Evolutionary conservation across 257 asterid species (phyloP).

Genomic region (Gentiana straminea): DNA sequence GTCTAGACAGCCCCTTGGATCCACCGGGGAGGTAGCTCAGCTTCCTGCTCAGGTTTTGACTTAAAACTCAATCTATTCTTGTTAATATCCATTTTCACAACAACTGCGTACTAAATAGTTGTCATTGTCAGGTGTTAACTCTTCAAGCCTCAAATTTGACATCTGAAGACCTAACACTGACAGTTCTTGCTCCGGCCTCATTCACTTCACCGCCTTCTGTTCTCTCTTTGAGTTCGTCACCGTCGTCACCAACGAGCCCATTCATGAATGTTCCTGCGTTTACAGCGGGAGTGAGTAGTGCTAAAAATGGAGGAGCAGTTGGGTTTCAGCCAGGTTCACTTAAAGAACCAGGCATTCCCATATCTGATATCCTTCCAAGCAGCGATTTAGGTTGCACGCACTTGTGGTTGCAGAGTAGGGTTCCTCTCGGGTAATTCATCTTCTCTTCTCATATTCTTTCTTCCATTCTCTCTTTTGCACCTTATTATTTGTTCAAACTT

Average conservation of each 20-base stretch:
- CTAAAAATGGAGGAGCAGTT: slow-evolving; percentile 31
- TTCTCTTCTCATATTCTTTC: slow-evolving; percentile 4
- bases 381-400: slow-evolving; percentile 85
- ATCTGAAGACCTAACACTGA: slow-evolving; percentile 73
- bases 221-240: slow-evolving; percentile 61
- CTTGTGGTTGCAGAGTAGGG: slow-evolving; percentile 97
- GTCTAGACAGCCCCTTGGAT: slow-evolving; percentile 61
- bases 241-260: slow-evolving; percentile 48
- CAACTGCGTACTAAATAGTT: slow-evolving; percentile 19
- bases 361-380: slow-evolving; percentile 53
- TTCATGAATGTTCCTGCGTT: slow-evolving; percentile 33
- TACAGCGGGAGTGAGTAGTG: slow-evolving; percentile 27
- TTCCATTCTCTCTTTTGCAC: no score
- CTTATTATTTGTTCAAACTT: slow-evolving; percentile 3
- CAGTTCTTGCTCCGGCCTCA: slow-evolving; percentile 96
- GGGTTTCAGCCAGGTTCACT: slow-evolving; percentile 26
- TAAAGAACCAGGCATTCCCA: slow-evolving; percentile 24
- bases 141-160: slow-evolving; percentile 97
- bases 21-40: slow-evolving; percentile 48
- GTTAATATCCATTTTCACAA: not conserved
- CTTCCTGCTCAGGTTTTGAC: slow-evolving; percentile 82
- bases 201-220: slow-evolving; percentile 89
- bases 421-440: slow-evolving; percentile 74
- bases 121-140: slow-evolving; percentile 68
- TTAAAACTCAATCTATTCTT: slow-evolving; percentile 8